Percentiles rank a stretch among this genome's conserved stretches.
Conservation (phyloP, 306 rosid genomes). For the Aeschynomene evenia region DNA sequence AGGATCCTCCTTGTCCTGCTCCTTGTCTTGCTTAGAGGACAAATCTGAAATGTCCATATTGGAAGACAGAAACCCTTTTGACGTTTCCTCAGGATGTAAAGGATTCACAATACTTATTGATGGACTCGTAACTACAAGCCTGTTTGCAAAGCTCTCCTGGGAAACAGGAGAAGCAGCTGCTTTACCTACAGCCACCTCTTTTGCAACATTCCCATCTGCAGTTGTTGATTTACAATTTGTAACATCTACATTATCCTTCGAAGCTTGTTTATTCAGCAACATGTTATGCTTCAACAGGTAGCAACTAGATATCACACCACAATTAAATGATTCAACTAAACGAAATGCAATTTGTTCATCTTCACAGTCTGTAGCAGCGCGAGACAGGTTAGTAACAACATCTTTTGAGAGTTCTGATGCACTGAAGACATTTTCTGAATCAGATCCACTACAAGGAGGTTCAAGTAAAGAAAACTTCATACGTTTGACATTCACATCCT, state of each 20-base stretch:
- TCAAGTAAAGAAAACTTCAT: conserved; percentile 60
- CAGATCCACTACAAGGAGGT: conserved; percentile 44
- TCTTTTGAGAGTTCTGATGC: conserved; percentile 41
- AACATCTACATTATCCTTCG: conserved; percentile 40
- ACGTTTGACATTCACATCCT: conserved; percentile 56
- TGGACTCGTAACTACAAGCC: conserved; percentile 59
- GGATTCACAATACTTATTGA: conserved; percentile 47
- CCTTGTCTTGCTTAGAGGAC: conserved; percentile 42
- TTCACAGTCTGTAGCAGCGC: conserved; percentile 40
- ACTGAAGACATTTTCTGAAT: conserved; percentile 40
- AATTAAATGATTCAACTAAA: conserved; percentile 76
- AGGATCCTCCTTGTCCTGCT: conserved; percentile 54
- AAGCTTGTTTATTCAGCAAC: conserved; percentile 35
- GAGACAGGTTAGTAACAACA: conserved; percentile 36
- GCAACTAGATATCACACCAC: conserved; percentile 73
- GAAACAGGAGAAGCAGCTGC: conserved; percentile 78
- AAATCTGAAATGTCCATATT: conserved; percentile 39
- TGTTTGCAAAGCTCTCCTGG: conserved; percentile 80
- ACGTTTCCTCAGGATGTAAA: conserved; percentile 49
- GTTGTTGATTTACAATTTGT: conserved; percentile 36
- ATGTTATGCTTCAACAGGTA: conserved; percentile 55
- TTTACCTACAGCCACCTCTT: conserved; percentile 48
- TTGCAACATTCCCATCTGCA: conserved; percentile 48
- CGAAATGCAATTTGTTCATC: conserved; percentile 52
- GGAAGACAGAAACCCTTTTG: conserved; percentile 36